Evolutionary conservation across 495 filamentous ascomycete species (phyloP), one percentile per base, ranked within the genome.

Genomic region (Hypoxylon rickii): DNA sequence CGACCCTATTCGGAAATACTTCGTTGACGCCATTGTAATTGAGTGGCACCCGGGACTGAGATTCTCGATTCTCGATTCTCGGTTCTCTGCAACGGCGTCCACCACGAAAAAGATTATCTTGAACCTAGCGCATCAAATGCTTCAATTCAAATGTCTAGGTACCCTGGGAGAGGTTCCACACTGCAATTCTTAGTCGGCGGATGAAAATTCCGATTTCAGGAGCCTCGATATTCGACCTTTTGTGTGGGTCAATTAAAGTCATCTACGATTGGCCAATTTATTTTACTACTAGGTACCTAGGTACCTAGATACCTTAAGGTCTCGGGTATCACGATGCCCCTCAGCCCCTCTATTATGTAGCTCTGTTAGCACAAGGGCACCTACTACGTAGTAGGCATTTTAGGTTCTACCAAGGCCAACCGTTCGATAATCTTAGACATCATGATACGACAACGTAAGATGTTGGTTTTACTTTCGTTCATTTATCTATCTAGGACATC

Each of bases 1-100:
- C 40, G 66, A 70, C 20, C 82, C 82, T 48, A 78, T 55, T 19
- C 52, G 62, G 48, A 71, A 72, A 17, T 59, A 48, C 31, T 56
- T 61, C 8, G 24, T 10, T 29, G 61, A 33, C 38, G 50, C 53
- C 50, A 44, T 58, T 48, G 32, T 63, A 29, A 45, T 44, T 51
- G 26, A 21, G 55, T 46, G 34, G 49, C 51, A 41, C 37, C 48
- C 43, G 34, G n/a, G 16, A 13, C 13, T 40, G 31, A 17, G n/a
- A 24, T 33, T 40, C 17, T 40, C n/a, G n/a, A n/a, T n/a, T n/a
- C n/a, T n/a, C n/a, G n/a, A n/a, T n/a, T n/a, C n/a, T n/a, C n/a
- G n/a, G n/a, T n/a, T n/a, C n/a, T n/a, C n/a, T n/a, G n/a, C n/a
- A n/a, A n/a, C n/a, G n/a, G n/a, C n/a, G n/a, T n/a, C n/a, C n/a